Base-by-base conservation (phyloP, 345 rosid species). In the Linum tenue region DNA sequence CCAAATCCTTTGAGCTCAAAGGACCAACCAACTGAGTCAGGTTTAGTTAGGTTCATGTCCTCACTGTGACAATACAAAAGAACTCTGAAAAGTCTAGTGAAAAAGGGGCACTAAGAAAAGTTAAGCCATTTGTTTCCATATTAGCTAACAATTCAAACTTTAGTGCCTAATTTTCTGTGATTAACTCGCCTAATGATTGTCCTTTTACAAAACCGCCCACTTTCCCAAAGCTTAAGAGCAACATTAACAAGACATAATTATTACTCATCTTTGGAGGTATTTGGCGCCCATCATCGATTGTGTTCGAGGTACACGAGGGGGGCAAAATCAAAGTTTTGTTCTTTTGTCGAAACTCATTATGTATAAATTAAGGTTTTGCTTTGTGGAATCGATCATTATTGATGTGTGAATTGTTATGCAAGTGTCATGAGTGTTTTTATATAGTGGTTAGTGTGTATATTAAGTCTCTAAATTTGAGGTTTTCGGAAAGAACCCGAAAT, bases 51-150 rank as follows among this genome's bases (percentile, higher is more conserved):
- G 70, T 38, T 59, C 42, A 64, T 77, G 85, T 80, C 78, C 56
- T 70, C 70, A 55, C 57, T 65, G 48, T 51, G 70, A 60, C 70
- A 67, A 60, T n/a, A 70, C 75, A 70, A 70, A 38, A 9, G 12
- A 9, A 44, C 41, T 63, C 16, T 38, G 63, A 16, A 67, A 5
- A 48, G 75, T 72, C 63, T 72, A 73, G 75, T 72, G 60, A 74
- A 81, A 78, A 63, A 62, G 14, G 64, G 51, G 73, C 14, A 40
- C 37, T 15, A 78, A 70, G 70, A 11, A 2, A 16, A 40, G 37
- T 15, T 60, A 14, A 5, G n/a, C 51, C 51, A 41, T 41, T 14
- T 80, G 89, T 64, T 68, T 31, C 81, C 69, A 40, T 48, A 69
- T 70, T 6, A 56, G 72, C 73, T 3, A 75, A 68, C 82, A 79